Evolutionary conservation across 176 grass and related monocot species (phyloP).

Genomic region (Triticum monococcum): DNA sequence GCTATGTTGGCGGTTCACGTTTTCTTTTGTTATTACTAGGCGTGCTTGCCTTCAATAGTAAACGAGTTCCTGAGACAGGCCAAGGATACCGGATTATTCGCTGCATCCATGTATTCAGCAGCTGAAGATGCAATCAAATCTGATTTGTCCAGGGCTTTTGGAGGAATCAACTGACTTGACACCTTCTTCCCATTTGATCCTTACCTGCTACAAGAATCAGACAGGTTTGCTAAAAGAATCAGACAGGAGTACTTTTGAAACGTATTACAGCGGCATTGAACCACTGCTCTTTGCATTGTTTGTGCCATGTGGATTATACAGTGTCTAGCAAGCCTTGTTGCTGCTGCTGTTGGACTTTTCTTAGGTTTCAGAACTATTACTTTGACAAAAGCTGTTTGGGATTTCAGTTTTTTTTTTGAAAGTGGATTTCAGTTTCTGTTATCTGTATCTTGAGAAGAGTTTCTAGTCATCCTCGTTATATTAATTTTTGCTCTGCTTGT

Average conservation of each 20-base stretch:
- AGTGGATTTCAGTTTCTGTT: too few relatives aligned
- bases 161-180: constrained; percentile 63
- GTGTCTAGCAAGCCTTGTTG: constrained; percentile 1
- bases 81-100: constrained; percentile 54
- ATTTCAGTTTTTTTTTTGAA: background rate
- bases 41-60: constrained; percentile 80
- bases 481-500: constrained; percentile 23
- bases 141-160: constrained; percentile 79
- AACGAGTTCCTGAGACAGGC: constrained; percentile 81
- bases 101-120: background rate
- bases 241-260: background rate
- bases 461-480: background rate
- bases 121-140: constrained; percentile 61
- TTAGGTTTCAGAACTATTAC: background rate
- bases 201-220: constrained; percentile 85
- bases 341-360: background rate
- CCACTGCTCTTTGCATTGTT: background rate
- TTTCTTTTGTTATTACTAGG: constrained; percentile 40
- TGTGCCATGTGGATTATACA: constrained; percentile 1
- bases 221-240: constrained; percentile 50
- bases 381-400: background rate
- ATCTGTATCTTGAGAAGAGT: too few relatives aligned
- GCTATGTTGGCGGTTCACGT: background rate
- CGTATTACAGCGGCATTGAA: background rate
- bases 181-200: constrained; percentile 96